Evolutionary conservation across 441 rosid genomes (phyloP), one percentile per base, ranked within the genome.

Genomic region (Geranium incanum): DNA sequence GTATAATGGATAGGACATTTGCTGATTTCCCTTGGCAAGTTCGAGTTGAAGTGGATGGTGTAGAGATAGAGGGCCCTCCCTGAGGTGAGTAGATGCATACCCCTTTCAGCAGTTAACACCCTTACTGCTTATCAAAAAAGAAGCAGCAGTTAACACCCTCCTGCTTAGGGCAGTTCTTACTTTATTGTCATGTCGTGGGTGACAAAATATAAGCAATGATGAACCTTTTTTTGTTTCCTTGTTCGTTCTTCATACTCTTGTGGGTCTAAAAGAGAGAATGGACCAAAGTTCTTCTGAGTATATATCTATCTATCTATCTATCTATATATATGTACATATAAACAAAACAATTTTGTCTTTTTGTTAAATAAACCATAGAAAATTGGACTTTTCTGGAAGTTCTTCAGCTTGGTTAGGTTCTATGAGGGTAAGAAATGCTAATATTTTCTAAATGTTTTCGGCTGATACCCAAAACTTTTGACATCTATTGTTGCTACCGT

Each of bases 1-100:
- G 88, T 75, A 95, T 95, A 82, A 95, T 95, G 96, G 97, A 92
- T 78, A 79, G 99, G 72, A 95, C 99, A 36, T 87, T 95, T 70
- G 96, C 80, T 76, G 97, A 92, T 79, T 95, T 92, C 75, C 90
- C 90, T 66, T 87, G 93, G 97, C 93, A 92, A 85, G 91, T 95
- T 63, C 89, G 89, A 76, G 95, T 95, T 68, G 90, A 88, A 80
- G 99, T 95, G 70, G 98, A 95, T 85, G 99, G 97, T 74, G 84
- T 79, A 43, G 96, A 88, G 72, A 77, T 92, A 72, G 99, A 90
- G 84, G 92, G n/a, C n/a, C n/a, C n/a, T 95, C 75, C 99, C 99
- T 63, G 98, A 95, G 92, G 99, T 92, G 77, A 77, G 87, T 79
- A 28, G 72, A 48, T 28, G 19, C 55, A 60, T 67, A 36, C 41